These are phyloP conservation scores for Debaryomyces hansenii DNA, from an alignment of 805 yeast species.

Conservation along the genomic window DNA sequence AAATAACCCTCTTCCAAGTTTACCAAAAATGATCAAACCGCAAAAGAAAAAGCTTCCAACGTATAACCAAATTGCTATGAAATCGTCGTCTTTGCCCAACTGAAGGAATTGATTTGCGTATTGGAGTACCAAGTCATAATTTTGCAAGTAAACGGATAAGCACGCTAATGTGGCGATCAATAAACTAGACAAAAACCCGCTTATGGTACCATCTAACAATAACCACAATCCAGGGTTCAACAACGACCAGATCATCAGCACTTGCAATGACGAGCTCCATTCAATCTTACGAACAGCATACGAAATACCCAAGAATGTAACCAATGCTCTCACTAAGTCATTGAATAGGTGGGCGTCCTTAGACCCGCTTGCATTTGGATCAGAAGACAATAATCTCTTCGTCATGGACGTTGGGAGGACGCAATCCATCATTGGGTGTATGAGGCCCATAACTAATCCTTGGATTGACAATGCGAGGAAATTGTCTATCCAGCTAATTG, in stretches of 20 bases:
- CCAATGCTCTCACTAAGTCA: slow-evolving; percentile 43
- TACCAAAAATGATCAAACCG: slow-evolving; percentile 66
- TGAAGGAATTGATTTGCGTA: slow-evolving; percentile 6
- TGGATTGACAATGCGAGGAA: slow-evolving; percentile 40
- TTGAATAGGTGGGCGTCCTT: slow-evolving; percentile 29
- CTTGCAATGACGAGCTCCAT: slow-evolving; percentile 68
- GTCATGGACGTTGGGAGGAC: slow-evolving; percentile 29
- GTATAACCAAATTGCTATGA: slow-evolving; percentile 50
- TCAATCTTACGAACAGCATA: slow-evolving; percentile 69
- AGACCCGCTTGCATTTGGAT: slow-evolving; percentile 32
- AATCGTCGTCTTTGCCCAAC: slow-evolving; percentile 19
- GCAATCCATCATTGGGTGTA: slow-evolving; percentile 47
- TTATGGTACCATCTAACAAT: slow-evolving; percentile 57
- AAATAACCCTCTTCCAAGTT: slow-evolving; percentile 59
- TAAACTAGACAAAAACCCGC: slow-evolving; percentile 47
- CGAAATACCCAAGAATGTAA: slow-evolving; percentile 69
- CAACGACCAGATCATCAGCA: slow-evolving; percentile 60
- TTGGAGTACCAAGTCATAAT: slow-evolving; percentile 19
- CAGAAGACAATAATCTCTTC: slow-evolving; percentile 36
- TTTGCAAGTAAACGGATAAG: slow-evolving; percentile 28
- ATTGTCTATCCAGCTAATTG: slow-evolving; percentile 1
- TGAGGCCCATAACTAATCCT: slow-evolving; percentile 59
- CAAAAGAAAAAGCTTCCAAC: slow-evolving; percentile 65
- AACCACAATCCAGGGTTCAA: slow-evolving; percentile 69
- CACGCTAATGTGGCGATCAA: slow-evolving; percentile 32